These are phyloP conservation scores for Plasmodium reichenowi DNA, from an alignment of 169 alveolate genomes.

Conservation along the genomic window DNA sequence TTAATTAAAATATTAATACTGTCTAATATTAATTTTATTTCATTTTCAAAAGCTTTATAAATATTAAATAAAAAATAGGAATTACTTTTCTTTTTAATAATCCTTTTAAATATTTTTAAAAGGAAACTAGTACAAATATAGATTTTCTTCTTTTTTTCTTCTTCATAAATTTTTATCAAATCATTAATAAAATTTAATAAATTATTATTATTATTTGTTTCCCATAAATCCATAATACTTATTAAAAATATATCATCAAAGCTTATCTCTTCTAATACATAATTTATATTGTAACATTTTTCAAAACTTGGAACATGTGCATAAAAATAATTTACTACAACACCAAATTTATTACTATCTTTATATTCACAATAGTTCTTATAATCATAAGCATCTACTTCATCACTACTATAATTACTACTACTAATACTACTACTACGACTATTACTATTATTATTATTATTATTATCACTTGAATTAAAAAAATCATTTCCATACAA, in stretches of 20 bases:
- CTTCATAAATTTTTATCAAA: constrained; percentile 37
- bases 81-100: constrained; percentile 15
- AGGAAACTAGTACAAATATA: constrained; percentile 26
- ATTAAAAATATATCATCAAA: constrained; percentile 34
- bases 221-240: constrained; percentile 28
- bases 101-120: constrained; percentile 43
- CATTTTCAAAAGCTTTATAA: constrained; percentile 36
- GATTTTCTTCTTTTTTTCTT: constrained; percentile 56
- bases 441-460: not conserved
- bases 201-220: constrained; percentile 17
- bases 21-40: constrained; percentile 13
- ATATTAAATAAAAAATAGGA: constrained; percentile 20
- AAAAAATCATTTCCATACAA: too few relatives aligned
- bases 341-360: not conserved
- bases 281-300: not conserved
- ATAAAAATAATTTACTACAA: not conserved
- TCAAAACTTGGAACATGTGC: not conserved
- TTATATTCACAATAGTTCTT: not conserved
- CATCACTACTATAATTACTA: not conserved
- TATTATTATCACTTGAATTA: not conserved
- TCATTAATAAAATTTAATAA: constrained; percentile 12
- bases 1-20: constrained; percentile 31
- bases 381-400: not conserved
- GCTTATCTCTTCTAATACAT: constrained; percentile 11
- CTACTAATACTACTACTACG: not conserved